Percentiles rank a stretch among this genome's conserved stretches.
Conservation (phyloP, 345 rosid species). For the Diplotaxis tenuifolia region DNA sequence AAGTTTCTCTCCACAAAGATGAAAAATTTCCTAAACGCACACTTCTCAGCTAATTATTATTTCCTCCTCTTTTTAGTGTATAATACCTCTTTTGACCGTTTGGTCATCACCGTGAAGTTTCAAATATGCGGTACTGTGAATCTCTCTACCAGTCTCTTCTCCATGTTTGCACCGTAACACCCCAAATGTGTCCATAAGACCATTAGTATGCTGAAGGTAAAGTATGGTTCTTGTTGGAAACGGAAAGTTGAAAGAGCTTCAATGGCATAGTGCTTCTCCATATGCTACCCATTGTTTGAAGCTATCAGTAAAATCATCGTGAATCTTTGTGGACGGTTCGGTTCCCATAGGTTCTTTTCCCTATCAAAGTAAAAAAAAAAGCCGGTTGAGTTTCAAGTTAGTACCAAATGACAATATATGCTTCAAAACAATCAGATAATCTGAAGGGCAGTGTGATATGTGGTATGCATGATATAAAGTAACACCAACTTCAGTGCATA, state of each 20-base stretch:
- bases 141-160: constrained; percentile 14
- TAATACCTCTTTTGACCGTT: constrained; percentile 12
- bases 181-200: constrained; percentile 9
- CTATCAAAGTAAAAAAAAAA: constrained; percentile 37
- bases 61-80: constrained; percentile 9
- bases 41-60: constrained; percentile 15
- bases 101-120: constrained; percentile 3
- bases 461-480: background rate
- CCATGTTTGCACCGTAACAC: constrained; percentile 12
- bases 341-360: constrained; percentile 51
- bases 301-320: constrained; percentile 67
- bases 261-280: constrained; percentile 80
- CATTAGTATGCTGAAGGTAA: background rate
- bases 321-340: constrained; percentile 31
- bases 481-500: background rate
- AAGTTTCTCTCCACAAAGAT: constrained; percentile 30
- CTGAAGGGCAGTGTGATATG: constrained; percentile 3
- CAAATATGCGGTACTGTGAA: constrained; percentile 6
- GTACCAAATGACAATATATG: constrained; percentile 3
- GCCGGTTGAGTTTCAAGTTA: background rate
- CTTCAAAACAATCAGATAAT: background rate
- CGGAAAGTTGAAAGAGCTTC: constrained; percentile 19
- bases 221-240: constrained; percentile 24
- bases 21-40: constrained; percentile 15
- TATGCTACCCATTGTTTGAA: constrained; percentile 76